Conservation (phyloP, 2,329 filamentous ascomycete species). For the Cordyceps cateniannulata region DNA sequence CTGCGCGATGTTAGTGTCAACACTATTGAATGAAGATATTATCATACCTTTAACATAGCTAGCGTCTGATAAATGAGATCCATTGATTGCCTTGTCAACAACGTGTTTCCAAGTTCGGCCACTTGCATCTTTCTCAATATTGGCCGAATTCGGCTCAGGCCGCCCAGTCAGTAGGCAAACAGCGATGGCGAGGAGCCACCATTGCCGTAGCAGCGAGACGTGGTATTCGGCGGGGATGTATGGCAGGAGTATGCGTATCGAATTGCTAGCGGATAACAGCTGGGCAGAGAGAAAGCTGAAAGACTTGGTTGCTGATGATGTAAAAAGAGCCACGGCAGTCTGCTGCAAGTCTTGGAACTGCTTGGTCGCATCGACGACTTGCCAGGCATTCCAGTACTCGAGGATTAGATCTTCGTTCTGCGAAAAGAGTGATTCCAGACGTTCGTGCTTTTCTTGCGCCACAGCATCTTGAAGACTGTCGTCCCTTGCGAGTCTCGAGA, state of each 20-base stretch:
- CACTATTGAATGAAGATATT: not conserved
- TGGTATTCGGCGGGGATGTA: slow-evolving; percentile 69
- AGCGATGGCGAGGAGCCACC: slow-evolving; percentile 78
- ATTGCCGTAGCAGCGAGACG: slow-evolving; percentile 68
- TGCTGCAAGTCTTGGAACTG: slow-evolving; percentile 70
- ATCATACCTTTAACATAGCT: slow-evolving; percentile 75
- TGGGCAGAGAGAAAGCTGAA: slow-evolving; percentile 85
- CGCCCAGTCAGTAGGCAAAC: slow-evolving; percentile 72
- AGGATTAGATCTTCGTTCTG: slow-evolving; percentile 64
- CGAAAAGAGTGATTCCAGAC: slow-evolving; percentile 62
- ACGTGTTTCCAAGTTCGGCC: slow-evolving; percentile 73
- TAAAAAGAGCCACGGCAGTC: slow-evolving; percentile 53
- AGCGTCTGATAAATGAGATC: slow-evolving; percentile 62
- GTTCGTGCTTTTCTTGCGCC: slow-evolving; percentile 48
- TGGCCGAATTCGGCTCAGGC: slow-evolving; percentile 63
- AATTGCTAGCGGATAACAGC: slow-evolving; percentile 78
- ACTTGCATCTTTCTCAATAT: slow-evolving; percentile 52
- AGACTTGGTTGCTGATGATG: slow-evolving; percentile 49
- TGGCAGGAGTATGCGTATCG: slow-evolving; percentile 78
- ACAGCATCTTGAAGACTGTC: slow-evolving; percentile 63
- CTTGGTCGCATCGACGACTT: slow-evolving; percentile 58
- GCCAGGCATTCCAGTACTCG: slow-evolving; percentile 90
- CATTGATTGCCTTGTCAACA: slow-evolving; percentile 61
- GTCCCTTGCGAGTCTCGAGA: slow-evolving; percentile 65
- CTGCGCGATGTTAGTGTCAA: slow-evolving; percentile 31